Evolutionary conservation across 2,329 filamentous ascomycete species (phyloP).

Genomic region (Neurospora sp.): DNA sequence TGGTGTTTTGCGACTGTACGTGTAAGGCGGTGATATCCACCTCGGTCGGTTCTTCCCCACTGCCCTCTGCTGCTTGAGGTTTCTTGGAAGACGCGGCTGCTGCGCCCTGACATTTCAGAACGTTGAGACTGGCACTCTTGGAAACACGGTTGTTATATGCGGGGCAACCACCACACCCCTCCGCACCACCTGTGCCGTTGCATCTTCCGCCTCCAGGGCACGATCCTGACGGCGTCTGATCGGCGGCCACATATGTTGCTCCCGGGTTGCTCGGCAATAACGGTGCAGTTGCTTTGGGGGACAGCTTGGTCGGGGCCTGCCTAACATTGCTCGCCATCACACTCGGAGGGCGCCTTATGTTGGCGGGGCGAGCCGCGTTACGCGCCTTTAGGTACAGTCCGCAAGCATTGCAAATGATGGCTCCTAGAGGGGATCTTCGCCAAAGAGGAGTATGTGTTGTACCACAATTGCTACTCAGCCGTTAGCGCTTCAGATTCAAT

Average conservation of each 20-base stretch:
- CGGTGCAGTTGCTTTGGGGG: constrained; percentile 30
- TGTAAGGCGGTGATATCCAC: constrained; percentile 41
- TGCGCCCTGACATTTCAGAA: constrained; percentile 35
- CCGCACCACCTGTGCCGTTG: constrained; percentile 91
- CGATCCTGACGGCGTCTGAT: constrained; percentile 68
- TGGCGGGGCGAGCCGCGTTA: constrained; percentile 83
- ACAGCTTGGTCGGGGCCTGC: constrained; percentile 30
- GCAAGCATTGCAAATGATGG: constrained; percentile 96
- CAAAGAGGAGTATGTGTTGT: constrained; percentile 91
- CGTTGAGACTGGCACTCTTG: constrained; percentile 66
- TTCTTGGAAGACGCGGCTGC: constrained; percentile 14
- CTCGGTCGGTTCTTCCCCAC: constrained; percentile 30
- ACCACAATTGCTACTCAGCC: constrained; percentile 66
- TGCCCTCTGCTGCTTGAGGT: constrained; percentile 15
- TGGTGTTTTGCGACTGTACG: constrained; percentile 36
- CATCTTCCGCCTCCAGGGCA: constrained; percentile 92
- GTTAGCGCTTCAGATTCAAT: constrained; percentile 15
- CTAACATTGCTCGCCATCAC: constrained; percentile 35
- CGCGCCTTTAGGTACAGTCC: constrained; percentile 90
- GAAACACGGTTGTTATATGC: constrained; percentile 95
- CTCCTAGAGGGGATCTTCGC: constrained; percentile 84
- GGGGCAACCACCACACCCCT: constrained; percentile 90
- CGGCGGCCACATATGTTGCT: constrained; percentile 67
- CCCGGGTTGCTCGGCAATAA: constrained; percentile 31
- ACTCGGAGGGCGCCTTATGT: constrained; percentile 66